Conservation (phyloP, 1,284 basidiomycete species). For the Vanrija pseudolonga region DNA sequence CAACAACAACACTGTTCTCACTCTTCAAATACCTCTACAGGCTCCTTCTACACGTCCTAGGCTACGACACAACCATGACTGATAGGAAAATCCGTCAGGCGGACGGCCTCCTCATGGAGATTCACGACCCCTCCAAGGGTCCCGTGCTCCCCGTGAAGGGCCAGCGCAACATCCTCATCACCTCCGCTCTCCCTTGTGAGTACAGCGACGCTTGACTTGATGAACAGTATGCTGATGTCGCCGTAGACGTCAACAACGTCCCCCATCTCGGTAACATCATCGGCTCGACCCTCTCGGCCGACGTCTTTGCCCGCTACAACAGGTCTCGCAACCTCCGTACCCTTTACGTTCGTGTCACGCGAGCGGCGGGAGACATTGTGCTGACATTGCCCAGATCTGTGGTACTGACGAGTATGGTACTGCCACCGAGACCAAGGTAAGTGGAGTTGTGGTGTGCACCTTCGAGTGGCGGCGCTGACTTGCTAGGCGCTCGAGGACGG, state of each 20-base stretch:
- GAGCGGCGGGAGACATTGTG: constrained; percentile 47
- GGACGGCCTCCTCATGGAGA: constrained; percentile 52
- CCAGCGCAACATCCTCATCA: constrained; percentile 82
- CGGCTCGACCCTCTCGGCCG: constrained; percentile 77
- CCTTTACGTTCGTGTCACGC: constrained; percentile 29
- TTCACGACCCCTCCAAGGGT: constrained; percentile 36
- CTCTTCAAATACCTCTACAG: background rate
- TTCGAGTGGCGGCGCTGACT: background rate
- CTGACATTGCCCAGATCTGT: constrained; percentile 67
- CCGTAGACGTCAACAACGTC: constrained; percentile 86
- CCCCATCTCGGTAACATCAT: constrained; percentile 99
- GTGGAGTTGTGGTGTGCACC: background rate
- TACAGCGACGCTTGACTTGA: background rate
- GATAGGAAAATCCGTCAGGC: constrained; percentile 19
- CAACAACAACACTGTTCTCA: background rate
- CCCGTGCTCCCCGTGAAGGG: constrained; percentile 70
- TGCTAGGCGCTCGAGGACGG: constrained; percentile 89
- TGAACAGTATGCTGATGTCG: background rate
- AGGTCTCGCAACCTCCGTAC: constrained; percentile 55
- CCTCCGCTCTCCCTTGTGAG: constrained; percentile 84
- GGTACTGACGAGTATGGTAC: constrained; percentile 99
- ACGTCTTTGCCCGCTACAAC: constrained; percentile 86
- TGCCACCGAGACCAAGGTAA: constrained; percentile 78
- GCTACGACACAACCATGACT: constrained; percentile 24
- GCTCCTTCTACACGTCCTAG: background rate